A percentile compares a stretch with the other conserved stretches of the same genome.
Evolutionary conservation across 305 asterid species (phyloP).

Genomic region (Fraxinus sp.): DNA sequence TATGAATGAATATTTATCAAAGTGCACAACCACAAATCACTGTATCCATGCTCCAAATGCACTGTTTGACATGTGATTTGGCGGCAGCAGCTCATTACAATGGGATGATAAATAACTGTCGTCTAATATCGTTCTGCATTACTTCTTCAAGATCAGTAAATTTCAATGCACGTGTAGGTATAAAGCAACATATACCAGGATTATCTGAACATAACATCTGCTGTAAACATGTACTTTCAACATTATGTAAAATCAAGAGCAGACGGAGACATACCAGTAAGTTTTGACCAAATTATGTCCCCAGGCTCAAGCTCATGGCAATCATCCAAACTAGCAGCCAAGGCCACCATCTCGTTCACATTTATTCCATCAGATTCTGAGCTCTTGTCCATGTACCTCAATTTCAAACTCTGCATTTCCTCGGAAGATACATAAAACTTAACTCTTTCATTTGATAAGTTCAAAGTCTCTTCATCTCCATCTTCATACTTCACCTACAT

Average conservation of each 20-base stretch:
- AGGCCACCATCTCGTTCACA: slow-evolving; percentile 78
- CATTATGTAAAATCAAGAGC: slow-evolving; percentile 24
- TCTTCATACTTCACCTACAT: slow-evolving; percentile 88
- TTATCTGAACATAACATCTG: slow-evolving; percentile 5
- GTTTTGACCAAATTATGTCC: slow-evolving; percentile 96
- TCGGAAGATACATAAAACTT: slow-evolving; percentile 66
- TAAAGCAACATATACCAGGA: slow-evolving; percentile 11
- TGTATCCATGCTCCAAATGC: neutral
- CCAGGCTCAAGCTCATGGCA: slow-evolving; percentile 85
- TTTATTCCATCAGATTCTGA: slow-evolving; percentile 69
- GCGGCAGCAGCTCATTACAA: neutral
- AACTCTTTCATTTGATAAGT: slow-evolving; percentile 65
- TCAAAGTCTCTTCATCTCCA: slow-evolving; percentile 70
- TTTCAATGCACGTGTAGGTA: slow-evolving; percentile 13
- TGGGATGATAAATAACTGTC: neutral
- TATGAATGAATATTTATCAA: neutral
- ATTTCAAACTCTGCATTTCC: slow-evolving; percentile 59
- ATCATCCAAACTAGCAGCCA: slow-evolving; percentile 86
- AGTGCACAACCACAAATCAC: neutral
- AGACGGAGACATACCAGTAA: slow-evolving; percentile 64
- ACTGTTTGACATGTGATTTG: neutral
- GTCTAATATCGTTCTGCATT: slow-evolving; percentile 9
- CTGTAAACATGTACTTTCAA: slow-evolving; percentile 20
- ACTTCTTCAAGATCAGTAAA: slow-evolving; percentile 11
- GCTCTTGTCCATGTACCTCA: slow-evolving; percentile 52